Base-by-base conservation (phyloP, 306 rosid genomes). In the Cucumis cinereus region DNA sequence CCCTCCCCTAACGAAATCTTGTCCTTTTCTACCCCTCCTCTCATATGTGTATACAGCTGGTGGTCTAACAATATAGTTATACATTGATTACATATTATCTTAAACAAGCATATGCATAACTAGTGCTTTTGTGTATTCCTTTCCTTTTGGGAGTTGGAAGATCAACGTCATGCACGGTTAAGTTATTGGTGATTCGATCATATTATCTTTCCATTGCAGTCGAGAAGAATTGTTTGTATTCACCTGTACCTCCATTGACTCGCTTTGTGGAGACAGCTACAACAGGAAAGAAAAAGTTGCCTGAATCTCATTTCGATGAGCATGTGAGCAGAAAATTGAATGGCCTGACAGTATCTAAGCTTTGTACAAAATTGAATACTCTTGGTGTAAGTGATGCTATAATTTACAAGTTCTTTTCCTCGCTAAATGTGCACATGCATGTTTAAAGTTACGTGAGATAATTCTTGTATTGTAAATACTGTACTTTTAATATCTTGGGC, bases 241-340 rank as follows among this genome's bases (percentile, higher is more conserved):
- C 91, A 13, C 63, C 86, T 3, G 79, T 78, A 49, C 91, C 91
- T 81, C 83, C 85, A 36, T 77, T 87, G 87, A 87, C 87, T 79
- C 86, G 87, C 54, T 85, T 60, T 77, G 81, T 81, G 76, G 91
- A 85, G 74, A 75, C 82, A 4, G 53, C 81, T 7, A 75, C 80
- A 20, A 76, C 80, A 54, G 66, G 81, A 79, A 85, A 82, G 80
- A 85, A 81, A 75, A 85, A 79, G 83, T 64, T 83, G 71, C 84
- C 79, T 36, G 84, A 87, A 80, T 57, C 59, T 81, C 63, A 64
- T 63, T 78, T 87, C 78, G 88, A 83, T 28, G 85, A 77, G 20
- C 75, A 81, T 75, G 85, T 87, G 62, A 66, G 77, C 57, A 81
- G 77, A 43, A 79, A 74, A 64, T 77, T 87, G 83, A 85, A 79